Percentiles rank a stretch among this genome's conserved stretches.
Conservation (phyloP, 768 basidiomycete genomes). For the Phylloporus rhodoxanthus region DNA sequence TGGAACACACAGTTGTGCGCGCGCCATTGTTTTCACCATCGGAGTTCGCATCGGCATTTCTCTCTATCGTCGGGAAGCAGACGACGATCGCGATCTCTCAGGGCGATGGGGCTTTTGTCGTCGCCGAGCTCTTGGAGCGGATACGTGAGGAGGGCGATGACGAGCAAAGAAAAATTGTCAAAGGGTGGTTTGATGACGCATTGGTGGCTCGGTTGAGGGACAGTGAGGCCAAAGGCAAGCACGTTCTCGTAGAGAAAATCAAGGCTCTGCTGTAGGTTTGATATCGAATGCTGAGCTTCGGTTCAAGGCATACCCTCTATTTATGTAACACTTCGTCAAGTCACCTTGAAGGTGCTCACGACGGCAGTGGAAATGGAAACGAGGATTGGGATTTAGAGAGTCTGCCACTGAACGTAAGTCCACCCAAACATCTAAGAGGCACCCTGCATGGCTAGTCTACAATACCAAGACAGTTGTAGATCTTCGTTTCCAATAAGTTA, state of each 20-base stretch:
- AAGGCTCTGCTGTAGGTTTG: conserved; percentile 26
- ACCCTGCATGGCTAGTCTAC: too few relatives aligned
- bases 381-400: too few relatives aligned
- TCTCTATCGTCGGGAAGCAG: conserved; percentile 48
- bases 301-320: too few relatives aligned
- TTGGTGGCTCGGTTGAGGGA: conserved; percentile 44
- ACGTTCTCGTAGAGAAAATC: conserved; percentile 59
- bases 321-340: too few relatives aligned
- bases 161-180: conserved; percentile 41
- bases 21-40: conserved; percentile 51
- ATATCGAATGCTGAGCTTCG: background rate
- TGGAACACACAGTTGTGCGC: conserved; percentile 47
- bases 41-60: conserved; percentile 55
- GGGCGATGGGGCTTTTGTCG: conserved; percentile 65
- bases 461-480: too few relatives aligned
- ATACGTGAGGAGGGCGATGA: conserved; percentile 38
- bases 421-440: too few relatives aligned
- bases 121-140: conserved; percentile 66
- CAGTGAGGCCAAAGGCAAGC: conserved; percentile 63
- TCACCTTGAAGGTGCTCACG: too few relatives aligned
- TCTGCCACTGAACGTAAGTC: too few relatives aligned
- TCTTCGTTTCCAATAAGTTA: too few relatives aligned
- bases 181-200: conserved; percentile 51
- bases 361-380: too few relatives aligned
- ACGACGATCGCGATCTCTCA: conserved; percentile 49